Evolutionary conservation across 441 rosid species (phyloP).

Genomic region (Hura crepitans): DNA sequence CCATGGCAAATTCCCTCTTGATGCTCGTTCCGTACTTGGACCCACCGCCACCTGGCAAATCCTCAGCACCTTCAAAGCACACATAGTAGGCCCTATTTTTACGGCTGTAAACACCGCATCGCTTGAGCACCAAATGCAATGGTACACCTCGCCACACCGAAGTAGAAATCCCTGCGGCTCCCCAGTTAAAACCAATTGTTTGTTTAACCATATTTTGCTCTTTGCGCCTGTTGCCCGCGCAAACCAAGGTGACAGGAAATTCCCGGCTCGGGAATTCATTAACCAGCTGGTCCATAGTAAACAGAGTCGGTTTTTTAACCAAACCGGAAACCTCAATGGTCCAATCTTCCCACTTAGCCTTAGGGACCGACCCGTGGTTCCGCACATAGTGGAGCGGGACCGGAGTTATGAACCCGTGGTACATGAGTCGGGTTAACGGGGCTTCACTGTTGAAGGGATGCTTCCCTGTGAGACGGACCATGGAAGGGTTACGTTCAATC

Average conservation of each 20-base stretch:
- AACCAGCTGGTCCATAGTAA: slow-evolving; percentile 77
- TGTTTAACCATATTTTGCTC: slow-evolving; percentile 88
- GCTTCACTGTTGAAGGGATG: slow-evolving; percentile 88
- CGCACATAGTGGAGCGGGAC: slow-evolving; percentile 90
- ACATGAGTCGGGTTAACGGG: slow-evolving; percentile 71
- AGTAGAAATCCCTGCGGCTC: slow-evolving; percentile 70
- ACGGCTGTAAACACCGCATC: slow-evolving; percentile 62
- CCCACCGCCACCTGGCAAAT: slow-evolving; percentile 88
- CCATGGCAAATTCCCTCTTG: slow-evolving; percentile 61
- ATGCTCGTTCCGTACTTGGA: slow-evolving; percentile 86
- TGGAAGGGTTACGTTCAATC: slow-evolving; percentile 67
- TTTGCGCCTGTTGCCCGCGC: slow-evolving; percentile 88
- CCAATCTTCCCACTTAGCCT: slow-evolving; percentile 64
- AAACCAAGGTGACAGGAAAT: slow-evolving; percentile 67
- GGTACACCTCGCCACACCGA: slow-evolving; percentile 82
- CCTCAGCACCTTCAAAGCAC: slow-evolving; percentile 89
- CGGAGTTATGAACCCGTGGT: slow-evolving; percentile 89
- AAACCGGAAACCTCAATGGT: slow-evolving; percentile 66
- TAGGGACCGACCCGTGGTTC: slow-evolving; percentile 78
- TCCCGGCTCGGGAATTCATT: slow-evolving; percentile 60
- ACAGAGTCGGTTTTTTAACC: slow-evolving; percentile 49
- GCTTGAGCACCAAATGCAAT: slow-evolving; percentile 50
- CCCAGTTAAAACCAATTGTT: slow-evolving; percentile 92
- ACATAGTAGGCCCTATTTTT: slow-evolving; percentile 64
- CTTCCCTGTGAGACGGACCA: slow-evolving; percentile 90